Evolutionary conservation across 1,139 yeast genomes (phyloP).

Genomic region (Saccharomycopsis hybrid): DNA sequence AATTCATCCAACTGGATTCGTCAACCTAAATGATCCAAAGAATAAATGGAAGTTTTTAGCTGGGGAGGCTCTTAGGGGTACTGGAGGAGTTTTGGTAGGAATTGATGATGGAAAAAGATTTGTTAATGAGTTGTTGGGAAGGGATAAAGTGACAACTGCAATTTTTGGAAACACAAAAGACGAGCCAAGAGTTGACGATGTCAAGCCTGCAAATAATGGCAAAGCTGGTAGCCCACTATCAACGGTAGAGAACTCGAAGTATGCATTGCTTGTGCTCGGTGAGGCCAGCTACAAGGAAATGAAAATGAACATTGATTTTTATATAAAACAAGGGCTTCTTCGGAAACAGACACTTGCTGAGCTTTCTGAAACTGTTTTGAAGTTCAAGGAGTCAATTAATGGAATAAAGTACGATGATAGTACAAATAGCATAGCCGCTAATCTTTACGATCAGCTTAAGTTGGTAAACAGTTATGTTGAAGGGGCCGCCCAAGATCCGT

Average conservation of each 20-base stretch:
- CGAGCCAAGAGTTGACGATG: neutral
- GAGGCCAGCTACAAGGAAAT: slow-evolving; percentile 5
- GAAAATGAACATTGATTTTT: slow-evolving; percentile 15
- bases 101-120: slow-evolving; percentile 52
- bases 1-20: slow-evolving; percentile 79
- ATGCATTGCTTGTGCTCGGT: neutral
- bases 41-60: slow-evolving; percentile 58
- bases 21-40: slow-evolving; percentile 51
- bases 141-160: slow-evolving; percentile 58
- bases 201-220: neutral
- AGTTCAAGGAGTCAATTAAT: neutral
- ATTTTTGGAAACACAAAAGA: slow-evolving; percentile 5
- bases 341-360: neutral
- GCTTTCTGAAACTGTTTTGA: neutral
- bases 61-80: slow-evolving; percentile 72
- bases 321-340: slow-evolving; percentile 9
- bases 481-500: slow-evolving; percentile 9
- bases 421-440: neutral
- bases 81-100: slow-evolving; percentile 65
- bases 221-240: neutral
- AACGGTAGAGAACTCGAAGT: neutral
- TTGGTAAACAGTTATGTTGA: slow-evolving; percentile 10
- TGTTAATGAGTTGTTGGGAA: slow-evolving; percentile 62
- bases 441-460: slow-evolving; percentile 2
- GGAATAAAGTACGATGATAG: neutral